Base-by-base conservation (phyloP, 2,329 filamentous ascomycete species). In the Arachnomyces sp. region DNA sequence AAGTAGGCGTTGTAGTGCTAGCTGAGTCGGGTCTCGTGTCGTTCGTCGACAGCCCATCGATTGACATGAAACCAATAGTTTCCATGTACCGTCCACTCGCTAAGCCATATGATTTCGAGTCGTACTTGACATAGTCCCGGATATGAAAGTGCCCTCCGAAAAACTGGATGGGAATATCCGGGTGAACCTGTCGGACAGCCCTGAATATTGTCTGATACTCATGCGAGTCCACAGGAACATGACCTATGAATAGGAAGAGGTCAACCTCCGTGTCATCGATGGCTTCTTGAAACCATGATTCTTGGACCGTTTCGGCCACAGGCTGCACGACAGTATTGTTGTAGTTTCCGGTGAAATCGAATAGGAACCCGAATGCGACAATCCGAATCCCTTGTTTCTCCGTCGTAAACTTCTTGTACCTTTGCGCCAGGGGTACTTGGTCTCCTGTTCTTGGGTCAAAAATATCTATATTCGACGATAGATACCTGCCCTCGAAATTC, bases 401-500 rank as follows among this genome's bases (percentile, higher is more conserved):
- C 4, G 92, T 98, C 42, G 77, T 88, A 63, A 98, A 94, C 57
- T 86, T 92, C 59, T 83, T 81, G 64, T 81, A 96, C 8, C 89
- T 76, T 51, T 79, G 81, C 5, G 88, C 87, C 52, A 95, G 76
- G 1, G 89, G 84, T 38, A 82, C 75, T 31, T 76, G 71, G 47
- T 85, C 71, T 13, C 82, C 82, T 0, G 82, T 84, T 42, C 77
- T 68, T 1, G 81, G 79, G 48, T 88, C 79, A 44, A 83, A 73
- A 44, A 94, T 94, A 55, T 98, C 89, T 25, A 98, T 73, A 52
- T 98, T 98, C 1, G 89, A 95, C 8, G 90, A 84, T 14, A 96
- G 68, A 51, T 96, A 96, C 43, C 75, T 81, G 29, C 79, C 76
- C 40, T 76, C 76, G 64, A 87, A 96, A 56, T 87, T 83, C 2